Evolutionary conservation across 2,329 filamentous ascomycete genomes (phyloP).

Genomic region (Xylaria polymorpha): DNA sequence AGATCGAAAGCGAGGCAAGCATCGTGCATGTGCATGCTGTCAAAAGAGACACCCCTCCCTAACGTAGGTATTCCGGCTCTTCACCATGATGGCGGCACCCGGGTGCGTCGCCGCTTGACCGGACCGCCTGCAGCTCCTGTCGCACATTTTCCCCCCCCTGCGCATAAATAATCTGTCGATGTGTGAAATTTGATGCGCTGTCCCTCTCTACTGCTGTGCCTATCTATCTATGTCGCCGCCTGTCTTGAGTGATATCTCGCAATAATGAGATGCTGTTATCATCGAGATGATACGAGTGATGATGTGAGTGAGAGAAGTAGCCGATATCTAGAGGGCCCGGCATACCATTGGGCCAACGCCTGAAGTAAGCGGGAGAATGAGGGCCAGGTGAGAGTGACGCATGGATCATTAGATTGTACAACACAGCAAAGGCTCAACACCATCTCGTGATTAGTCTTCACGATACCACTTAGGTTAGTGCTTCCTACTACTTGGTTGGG

Average conservation of each 20-base stretch:
- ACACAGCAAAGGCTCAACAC: constrained; percentile 30
- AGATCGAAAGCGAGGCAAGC: constrained; percentile 35
- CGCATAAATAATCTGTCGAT: constrained; percentile 21
- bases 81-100: constrained; percentile 32
- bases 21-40: constrained; percentile 37
- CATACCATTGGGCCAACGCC: constrained; percentile 15
- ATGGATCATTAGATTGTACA: constrained; percentile 34
- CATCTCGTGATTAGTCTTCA: constrained; percentile 31
- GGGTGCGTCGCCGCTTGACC: constrained; percentile 34
- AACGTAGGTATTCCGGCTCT: constrained; percentile 26
- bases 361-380: constrained; percentile 11
- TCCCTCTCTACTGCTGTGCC: not conserved
- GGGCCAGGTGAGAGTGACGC: constrained; percentile 28
- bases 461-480: constrained; percentile 25
- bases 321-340: constrained; percentile 22
- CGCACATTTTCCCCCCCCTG: constrained; percentile 24
- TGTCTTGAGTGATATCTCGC: constrained; percentile 25
- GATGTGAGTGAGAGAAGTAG: constrained; percentile 26
- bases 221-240: constrained; percentile 16
- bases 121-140: constrained; percentile 26
- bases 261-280: constrained; percentile 34
- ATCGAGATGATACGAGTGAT: constrained; percentile 11
- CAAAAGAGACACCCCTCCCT: constrained; percentile 26
- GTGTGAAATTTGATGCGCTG: constrained; percentile 23
- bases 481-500: constrained; percentile 29